Evolutionary conservation across 2,329 filamentous ascomycete species (phyloP).

Genomic region (Arthrinium phaeospermum): DNA sequence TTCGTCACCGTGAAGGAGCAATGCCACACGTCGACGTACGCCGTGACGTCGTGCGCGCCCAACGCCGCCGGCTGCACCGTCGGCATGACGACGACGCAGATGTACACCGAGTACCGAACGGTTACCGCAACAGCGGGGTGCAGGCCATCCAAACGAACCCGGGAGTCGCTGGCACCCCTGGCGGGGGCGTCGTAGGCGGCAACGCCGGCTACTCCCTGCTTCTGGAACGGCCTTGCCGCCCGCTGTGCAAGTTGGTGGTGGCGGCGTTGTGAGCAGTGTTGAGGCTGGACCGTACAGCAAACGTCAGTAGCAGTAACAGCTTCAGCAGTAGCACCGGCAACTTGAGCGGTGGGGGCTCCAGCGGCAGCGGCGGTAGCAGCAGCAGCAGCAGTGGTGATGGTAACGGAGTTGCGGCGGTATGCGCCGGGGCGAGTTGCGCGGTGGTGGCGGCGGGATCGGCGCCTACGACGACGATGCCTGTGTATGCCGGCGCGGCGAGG

Average conservation of each 20-base stretch:
- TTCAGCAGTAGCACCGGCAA: no score
- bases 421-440: background rate
- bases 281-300: background rate
- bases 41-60: constrained; percentile 28
- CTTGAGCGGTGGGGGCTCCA: background rate
- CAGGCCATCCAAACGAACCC: background rate
- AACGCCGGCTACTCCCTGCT: background rate
- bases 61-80: constrained; percentile 18
- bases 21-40: constrained; percentile 28
- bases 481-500: constrained; percentile 11
- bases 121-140: background rate
- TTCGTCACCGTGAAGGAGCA: constrained; percentile 24
- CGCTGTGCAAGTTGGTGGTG: background rate
- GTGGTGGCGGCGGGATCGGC: background rate
- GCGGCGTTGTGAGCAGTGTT: background rate
- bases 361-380: background rate
- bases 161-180: no score
- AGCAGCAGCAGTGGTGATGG: background rate
- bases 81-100: background rate
- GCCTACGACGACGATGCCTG: constrained; percentile 11
- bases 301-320: background rate
- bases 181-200: background rate
- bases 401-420: background rate
- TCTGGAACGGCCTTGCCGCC: background rate
- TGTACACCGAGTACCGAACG: background rate